Base-by-base conservation (phyloP, 805 yeast genomes). In the Torulaspora maleeae region DNA sequence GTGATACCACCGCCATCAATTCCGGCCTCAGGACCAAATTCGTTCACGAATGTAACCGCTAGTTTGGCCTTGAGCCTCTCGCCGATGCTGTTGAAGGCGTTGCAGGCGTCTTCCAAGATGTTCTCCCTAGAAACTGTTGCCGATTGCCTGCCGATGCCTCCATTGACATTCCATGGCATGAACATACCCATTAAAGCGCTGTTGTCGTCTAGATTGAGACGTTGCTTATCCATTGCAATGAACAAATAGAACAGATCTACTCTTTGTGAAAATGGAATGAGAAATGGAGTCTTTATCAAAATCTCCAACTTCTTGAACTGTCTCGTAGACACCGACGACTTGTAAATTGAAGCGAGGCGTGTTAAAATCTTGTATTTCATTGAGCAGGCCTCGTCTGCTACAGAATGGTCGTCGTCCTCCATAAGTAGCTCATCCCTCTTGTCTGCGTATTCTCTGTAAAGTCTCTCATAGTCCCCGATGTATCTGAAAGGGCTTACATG, bases 1-100 rank as follows among this genome's bases (percentile, higher is more conserved):
- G 97, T 90, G 19, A 91, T 71, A 1, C 99, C 99, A 10, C 98
- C 99, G 6, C 99, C 99, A 63, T 91, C 99, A 35, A 91, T 83
- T 1, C 99, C 99, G 0, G 82, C 88, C 61, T 91, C 98, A 12
- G 68, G 70, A 1, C 90, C 95, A 66, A 81, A 78, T 45, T 83
- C 77, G 56, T 86, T 85, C 29, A 70, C 69, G 59, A 93, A 89
- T 12, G 74, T 74, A 1, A 93, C 88, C 1, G 76, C 69, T 8
- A 90, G 63, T 28, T 71, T 72, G 7, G 73, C 59, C 55, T 85
- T 88, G 61, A 90, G 76, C 3, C 68, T 67, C 1, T 70, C 56
- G 0, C 89, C 87, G 8, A 74, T 54, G 2, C 69, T 64, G 27
- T 76, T 74, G 57, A 83, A 83, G 5, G 72, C 72, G 1, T 73